These are phyloP conservation scores for Ascochyta clinopodiicola DNA, from an alignment of 2,329 filamentous ascomycete species.

Conservation along the genomic window DNA sequence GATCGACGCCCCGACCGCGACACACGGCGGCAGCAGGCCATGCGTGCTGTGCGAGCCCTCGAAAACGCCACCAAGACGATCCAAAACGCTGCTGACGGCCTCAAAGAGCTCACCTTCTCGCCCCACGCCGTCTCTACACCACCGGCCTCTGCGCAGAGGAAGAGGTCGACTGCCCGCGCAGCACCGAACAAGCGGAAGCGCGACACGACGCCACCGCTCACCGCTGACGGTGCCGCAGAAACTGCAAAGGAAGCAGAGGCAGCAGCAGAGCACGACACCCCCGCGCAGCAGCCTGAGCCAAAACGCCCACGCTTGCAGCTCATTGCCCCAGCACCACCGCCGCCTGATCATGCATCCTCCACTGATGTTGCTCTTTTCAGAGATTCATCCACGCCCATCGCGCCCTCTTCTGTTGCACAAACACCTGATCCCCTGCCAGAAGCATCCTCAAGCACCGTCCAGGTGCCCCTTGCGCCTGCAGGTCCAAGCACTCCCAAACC, in stretches of 20 bases:
- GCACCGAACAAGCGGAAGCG: conserved; percentile 61
- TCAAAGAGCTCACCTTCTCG: conserved; percentile 44
- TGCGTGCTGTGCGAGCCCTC: conserved; percentile 45
- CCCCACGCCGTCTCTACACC: conserved; percentile 27
- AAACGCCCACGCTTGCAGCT: conserved; percentile 40
- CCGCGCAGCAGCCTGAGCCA: conserved; percentile 33
- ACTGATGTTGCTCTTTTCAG: conserved; percentile 15
- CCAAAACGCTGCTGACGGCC: conserved; percentile 41
- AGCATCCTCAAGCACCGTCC: conserved; percentile 29
- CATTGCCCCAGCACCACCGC: conserved; percentile 16
- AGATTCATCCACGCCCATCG: conserved; percentile 16
- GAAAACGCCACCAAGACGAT: conserved; percentile 45
- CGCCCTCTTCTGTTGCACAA: conserved; percentile 22
- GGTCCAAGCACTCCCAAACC: conserved; percentile 44
- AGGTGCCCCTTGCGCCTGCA: conserved; percentile 55
- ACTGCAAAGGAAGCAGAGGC: conserved; percentile 31
- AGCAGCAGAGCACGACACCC: conserved; percentile 36
- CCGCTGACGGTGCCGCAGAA: conserved; percentile 21
- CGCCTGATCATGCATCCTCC: conserved; percentile 4
- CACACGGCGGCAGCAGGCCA: conserved; percentile 61
- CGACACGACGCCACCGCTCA: conserved; percentile 53
- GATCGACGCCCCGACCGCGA: conserved; percentile 77
- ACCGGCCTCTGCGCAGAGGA: conserved; percentile 28
- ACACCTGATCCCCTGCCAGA: conserved; percentile 24
- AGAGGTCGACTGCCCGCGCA: conserved; percentile 30